Percentiles rank a stretch among this genome's conserved stretches.
Evolutionary conservation across 164 flowering plant species (phyloP).

Genomic region (Berberis vulgaris): DNA sequence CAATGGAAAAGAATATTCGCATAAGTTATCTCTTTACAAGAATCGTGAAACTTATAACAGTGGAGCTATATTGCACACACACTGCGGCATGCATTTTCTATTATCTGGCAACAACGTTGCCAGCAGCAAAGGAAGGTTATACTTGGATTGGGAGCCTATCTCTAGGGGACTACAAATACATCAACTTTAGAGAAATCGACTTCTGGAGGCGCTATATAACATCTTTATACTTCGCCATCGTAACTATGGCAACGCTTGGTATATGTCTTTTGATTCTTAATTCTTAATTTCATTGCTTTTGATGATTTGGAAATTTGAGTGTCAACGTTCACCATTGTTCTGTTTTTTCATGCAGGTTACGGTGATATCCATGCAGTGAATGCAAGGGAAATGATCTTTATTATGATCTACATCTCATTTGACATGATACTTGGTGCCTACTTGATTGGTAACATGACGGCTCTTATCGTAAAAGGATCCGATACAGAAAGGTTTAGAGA

Average conservation of each 20-base stretch:
- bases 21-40: not conserved
- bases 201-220: not conserved
- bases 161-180: not conserved
- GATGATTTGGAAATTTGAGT: too few species aligned
- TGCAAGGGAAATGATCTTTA: not conserved
- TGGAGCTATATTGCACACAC: not conserved
- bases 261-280: too few species aligned
- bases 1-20: not conserved
- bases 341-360: not conserved
- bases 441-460: not conserved
- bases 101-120: not conserved
- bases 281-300: too few species aligned
- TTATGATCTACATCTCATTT: not conserved
- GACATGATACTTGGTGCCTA: not conserved
- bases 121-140: not conserved
- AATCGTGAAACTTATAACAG: not conserved
- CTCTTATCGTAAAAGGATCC: not conserved
- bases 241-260: not conserved
- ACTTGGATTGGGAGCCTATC: not conserved
- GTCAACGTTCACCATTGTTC: not conserved
- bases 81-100: not conserved
- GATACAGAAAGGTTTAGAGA: slow-evolving; percentile 19
- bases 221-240: not conserved
- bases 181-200: not conserved
- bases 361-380: not conserved